Evolutionary conservation across 2,329 filamentous ascomycete genomes (phyloP), one percentile per base, ranked within the genome.

Genomic region (Botrytis squamosa): DNA sequence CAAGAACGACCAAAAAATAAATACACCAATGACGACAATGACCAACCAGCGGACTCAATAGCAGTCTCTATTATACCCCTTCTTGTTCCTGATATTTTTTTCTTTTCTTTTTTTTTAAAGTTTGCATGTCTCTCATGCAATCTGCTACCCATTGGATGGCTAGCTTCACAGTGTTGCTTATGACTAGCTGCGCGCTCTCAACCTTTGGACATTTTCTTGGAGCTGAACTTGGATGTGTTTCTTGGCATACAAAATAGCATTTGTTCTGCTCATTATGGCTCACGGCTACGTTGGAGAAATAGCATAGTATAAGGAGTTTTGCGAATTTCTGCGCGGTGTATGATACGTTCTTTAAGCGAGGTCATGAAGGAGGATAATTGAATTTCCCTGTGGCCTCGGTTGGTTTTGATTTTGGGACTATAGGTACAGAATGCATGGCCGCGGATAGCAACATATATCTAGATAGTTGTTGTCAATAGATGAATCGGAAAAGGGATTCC

Each of bases 171-270:
- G n/a, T 9, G 2, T 44, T 69, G 38, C 20, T 57, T 42, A 44
- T 42, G 18, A 57, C 10, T 57, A n/a, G 49, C 49, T 69, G 42
- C 52, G 12, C 25, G 12, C n/a, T 29, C 25, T 57, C 49, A 16
- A 20, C 49, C 29, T 68, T 68, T 68, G 66, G 66, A 57, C 49
- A 68, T 57, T 68, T 69, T 69, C 66, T 57, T 57, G 66, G 49
- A 69, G 36, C 38, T 57, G 66, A 69, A 69, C 36, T 69, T 69
- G 66, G 66, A 66, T 66, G 46, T 66, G 44, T 69, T 69, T 57
- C 65, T 69, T 69, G 66, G 49, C 25, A 69, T 69, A 69, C 49
- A 69, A 38, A 57, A 57, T 44, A 12, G 49, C 66, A 29, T 69
- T 69, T 69, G 38, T 49, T 69, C 52, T 69, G n/a, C 49, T 57